Percentiles rank a stretch among this genome's conserved stretches.
Evolutionary conservation across 2,329 filamentous ascomycete species (phyloP).

Genomic region (Paradendryphiella salina): DNA sequence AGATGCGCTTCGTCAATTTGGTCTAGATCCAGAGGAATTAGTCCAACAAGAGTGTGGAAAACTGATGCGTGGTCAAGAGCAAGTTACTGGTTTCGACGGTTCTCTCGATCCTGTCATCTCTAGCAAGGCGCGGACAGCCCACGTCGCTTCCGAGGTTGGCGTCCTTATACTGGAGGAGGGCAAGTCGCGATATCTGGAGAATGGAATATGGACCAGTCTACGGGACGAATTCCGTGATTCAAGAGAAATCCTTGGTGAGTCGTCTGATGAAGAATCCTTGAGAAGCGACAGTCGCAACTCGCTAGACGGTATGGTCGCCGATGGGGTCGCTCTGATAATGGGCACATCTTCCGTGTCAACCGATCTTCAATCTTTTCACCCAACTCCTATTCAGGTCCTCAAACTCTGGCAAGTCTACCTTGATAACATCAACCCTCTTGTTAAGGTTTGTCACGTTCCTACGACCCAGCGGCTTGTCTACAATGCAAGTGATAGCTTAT

Average conservation of each 20-base stretch:
- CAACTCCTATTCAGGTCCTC: constrained; percentile 65
- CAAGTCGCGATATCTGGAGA: constrained; percentile 40
- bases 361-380: constrained; percentile 57
- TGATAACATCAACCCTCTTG: constrained; percentile 45
- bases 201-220: constrained; percentile 40
- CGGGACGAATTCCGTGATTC: constrained; percentile 36
- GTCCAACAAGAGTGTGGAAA: constrained; percentile 17
- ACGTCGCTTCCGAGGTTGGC: constrained; percentile 11
- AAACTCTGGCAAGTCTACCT: constrained; percentile 76
- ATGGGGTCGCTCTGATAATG: constrained; percentile 28
- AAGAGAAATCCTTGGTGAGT: constrained; percentile 36
- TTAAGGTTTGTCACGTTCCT: constrained; percentile 34
- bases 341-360: constrained; percentile 15
- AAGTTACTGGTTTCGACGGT: constrained; percentile 1
- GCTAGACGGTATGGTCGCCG: constrained; percentile 7
- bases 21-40: constrained; percentile 33
- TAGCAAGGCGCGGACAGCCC: background rate
- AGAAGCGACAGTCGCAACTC: background rate
- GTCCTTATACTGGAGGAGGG: constrained; percentile 34
- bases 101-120: constrained; percentile 2
- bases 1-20: constrained; percentile 32
- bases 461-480: constrained; percentile 58
- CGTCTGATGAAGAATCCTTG: constrained; percentile 32
- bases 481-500: constrained; percentile 62
- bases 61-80: background rate